Conservation (phyloP, 148 eudicot genomes). For the Dysphania ambrosioides region DNA sequence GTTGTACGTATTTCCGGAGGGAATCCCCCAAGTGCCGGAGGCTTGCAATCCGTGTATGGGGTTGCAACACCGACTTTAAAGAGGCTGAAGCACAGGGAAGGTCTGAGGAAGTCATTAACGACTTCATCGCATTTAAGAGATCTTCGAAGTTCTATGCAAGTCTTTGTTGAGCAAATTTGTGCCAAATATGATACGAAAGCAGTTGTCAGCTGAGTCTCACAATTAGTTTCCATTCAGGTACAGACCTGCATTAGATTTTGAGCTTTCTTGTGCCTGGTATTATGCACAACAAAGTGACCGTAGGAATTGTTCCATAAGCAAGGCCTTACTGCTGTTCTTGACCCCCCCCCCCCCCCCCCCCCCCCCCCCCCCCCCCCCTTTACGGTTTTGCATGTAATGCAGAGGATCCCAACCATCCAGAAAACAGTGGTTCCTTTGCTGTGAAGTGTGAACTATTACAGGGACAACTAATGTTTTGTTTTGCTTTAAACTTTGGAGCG, state of each 20-base stretch:
- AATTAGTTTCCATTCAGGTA: background rate
- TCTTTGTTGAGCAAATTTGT: slow-evolving; percentile 51
- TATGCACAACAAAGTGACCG: background rate
- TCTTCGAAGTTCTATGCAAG: slow-evolving; percentile 64
- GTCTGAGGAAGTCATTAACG: slow-evolving; percentile 44
- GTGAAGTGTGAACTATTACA: background rate
- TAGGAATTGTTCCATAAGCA: background rate
- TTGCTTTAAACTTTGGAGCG: background rate
- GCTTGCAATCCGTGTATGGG: slow-evolving; percentile 83
- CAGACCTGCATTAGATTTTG: background rate
- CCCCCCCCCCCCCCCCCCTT: no score
- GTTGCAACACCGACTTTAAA: slow-evolving; percentile 63
- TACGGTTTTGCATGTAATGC: background rate
- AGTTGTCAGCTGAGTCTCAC: background rate
- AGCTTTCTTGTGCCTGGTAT: slow-evolving; percentile 3
- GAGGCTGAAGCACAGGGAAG: slow-evolving; percentile 32
- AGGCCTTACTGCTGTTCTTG: background rate
- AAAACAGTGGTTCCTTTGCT: background rate
- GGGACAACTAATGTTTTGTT: background rate
- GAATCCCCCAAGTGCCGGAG: slow-evolving; percentile 75
- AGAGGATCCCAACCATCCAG: background rate
- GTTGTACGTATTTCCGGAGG: slow-evolving; percentile 46
- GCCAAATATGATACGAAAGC: background rate
- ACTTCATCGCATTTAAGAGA: slow-evolving; percentile 50
- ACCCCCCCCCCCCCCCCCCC: no score